A percentile compares a stretch with the other conserved stretches of the same genome.
phyloP scores from a whole-genome alignment of 225 moss, liverwort and hornwort species.

The Bryoerythrophyllum caledonicum region DNA sequence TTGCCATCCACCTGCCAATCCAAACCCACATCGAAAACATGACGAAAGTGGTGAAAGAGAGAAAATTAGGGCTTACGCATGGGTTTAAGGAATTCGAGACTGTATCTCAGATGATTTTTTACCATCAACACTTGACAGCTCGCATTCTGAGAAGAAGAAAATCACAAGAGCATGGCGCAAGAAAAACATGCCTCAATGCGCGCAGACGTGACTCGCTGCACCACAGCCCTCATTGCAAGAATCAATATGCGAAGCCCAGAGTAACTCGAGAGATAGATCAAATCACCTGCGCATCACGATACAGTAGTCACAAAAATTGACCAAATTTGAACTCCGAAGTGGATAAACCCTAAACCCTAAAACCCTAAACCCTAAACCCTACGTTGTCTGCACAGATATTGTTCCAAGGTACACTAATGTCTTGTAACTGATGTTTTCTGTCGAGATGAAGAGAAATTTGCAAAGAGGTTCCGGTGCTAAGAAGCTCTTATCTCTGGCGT shows the following conservation, averaged over 20 bases:
- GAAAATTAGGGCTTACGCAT: not conserved
- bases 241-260: not conserved
- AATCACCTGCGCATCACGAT: not conserved
- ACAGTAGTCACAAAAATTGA: not conserved
- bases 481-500: too few relatives aligned
- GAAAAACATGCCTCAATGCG: slow-evolving; percentile 58
- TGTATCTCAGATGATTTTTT: not conserved
- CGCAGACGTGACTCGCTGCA: slow-evolving; percentile 83
- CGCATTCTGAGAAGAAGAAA: not conserved
- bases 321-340: not conserved
- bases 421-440: too few relatives aligned
- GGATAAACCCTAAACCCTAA: too few relatives aligned
- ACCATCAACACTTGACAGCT: not conserved
- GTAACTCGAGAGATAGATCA: not conserved
- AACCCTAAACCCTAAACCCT: too few relatives aligned
- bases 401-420: too few relatives aligned
- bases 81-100: not conserved
- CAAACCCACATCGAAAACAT: not conserved
- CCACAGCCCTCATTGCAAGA: slow-evolving; percentile 72
- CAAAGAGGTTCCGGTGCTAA: too few relatives aligned
- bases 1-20: slow-evolving; percentile 74
- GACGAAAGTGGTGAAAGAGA: not conserved
- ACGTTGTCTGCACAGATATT: too few relatives aligned
- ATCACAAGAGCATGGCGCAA: not conserved
- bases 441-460: too few relatives aligned